phyloP scores from a whole-genome alignment of 495 filamentous ascomycete genomes.

The Xylaria palmicola region DNA sequence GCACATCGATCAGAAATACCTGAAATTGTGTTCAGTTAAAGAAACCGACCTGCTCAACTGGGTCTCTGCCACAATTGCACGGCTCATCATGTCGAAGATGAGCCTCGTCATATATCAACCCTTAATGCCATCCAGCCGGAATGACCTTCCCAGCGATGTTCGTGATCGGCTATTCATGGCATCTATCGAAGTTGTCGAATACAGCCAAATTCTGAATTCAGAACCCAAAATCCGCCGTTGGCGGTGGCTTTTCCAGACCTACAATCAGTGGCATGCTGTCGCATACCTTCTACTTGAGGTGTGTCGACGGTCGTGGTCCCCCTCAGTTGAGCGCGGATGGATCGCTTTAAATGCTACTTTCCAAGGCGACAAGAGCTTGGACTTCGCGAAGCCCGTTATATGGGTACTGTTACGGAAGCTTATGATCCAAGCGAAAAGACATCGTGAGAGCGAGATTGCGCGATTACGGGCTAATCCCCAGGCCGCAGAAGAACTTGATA shows the following conservation, averaged over 20 bases:
- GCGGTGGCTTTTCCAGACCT: slow-evolving; percentile 79
- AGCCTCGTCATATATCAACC: slow-evolving; percentile 51
- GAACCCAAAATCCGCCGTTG: slow-evolving; percentile 63
- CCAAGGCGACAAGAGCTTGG: slow-evolving; percentile 50
- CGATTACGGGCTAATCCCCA: slow-evolving; percentile 42
- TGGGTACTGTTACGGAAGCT: slow-evolving; percentile 75
- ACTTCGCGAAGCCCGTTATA: slow-evolving; percentile 60
- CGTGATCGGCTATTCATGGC: slow-evolving; percentile 73
- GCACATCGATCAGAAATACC: slow-evolving; percentile 65
- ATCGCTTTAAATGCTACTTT: slow-evolving; percentile 63
- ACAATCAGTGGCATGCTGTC: slow-evolving; percentile 80
- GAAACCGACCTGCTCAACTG: slow-evolving; percentile 60
- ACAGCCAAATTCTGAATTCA: slow-evolving; percentile 59
- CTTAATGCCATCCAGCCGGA: slow-evolving; percentile 44
- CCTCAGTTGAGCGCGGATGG: slow-evolving; percentile 80
- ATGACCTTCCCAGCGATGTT: slow-evolving; percentile 53
- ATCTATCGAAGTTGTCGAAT: slow-evolving; percentile 74
- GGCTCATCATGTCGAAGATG: slow-evolving; percentile 65
- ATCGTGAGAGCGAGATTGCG: slow-evolving; percentile 49
- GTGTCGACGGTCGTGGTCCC: slow-evolving; percentile 64
- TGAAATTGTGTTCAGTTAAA: slow-evolving; percentile 58
- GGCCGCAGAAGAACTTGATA: slow-evolving; percentile 41
- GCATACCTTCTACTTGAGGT: slow-evolving; percentile 76
- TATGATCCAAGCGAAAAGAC: slow-evolving; percentile 62
- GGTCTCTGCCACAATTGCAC: slow-evolving; percentile 67